Evolutionary conservation across 2,329 filamentous ascomycete genomes (phyloP).

Genomic region (Ceratocystis diversiconidia): DNA sequence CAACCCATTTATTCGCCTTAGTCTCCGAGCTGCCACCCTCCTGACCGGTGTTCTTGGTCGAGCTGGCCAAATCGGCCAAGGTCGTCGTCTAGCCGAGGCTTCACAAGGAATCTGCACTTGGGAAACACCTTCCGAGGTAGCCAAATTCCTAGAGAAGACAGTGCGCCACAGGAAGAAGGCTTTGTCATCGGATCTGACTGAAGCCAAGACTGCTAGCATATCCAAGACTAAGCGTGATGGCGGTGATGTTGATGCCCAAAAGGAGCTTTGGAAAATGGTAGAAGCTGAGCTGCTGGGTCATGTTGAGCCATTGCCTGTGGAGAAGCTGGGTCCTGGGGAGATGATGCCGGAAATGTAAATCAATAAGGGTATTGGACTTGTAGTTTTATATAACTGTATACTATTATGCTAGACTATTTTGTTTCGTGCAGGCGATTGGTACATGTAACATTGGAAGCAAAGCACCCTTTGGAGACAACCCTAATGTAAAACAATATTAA

Average conservation of each 20-base stretch:
- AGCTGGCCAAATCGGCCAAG: constrained; percentile 66
- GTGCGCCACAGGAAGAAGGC: constrained; percentile 14
- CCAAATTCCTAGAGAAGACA: constrained; percentile 26
- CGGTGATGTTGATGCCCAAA: constrained; percentile 16
- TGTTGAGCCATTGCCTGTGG: constrained; percentile 11
- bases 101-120: constrained; percentile 49
- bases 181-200: constrained; percentile 11
- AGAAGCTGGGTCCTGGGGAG: constrained; percentile 14
- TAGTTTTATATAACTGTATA: constrained; percentile 10
- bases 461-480: background rate
- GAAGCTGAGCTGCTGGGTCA: constrained; percentile 15
- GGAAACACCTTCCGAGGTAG: constrained; percentile 34
- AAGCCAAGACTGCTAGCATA: constrained; percentile 14
- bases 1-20: constrained; percentile 27
- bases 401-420: background rate
- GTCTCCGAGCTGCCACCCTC: constrained; percentile 65
- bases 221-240: constrained; percentile 16
- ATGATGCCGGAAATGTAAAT: constrained; percentile 17
- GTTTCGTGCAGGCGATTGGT: background rate
- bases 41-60: constrained; percentile 75
- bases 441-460: too few species aligned
- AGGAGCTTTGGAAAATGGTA: constrained; percentile 18
- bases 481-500: background rate
- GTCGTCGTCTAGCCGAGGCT: constrained; percentile 50
- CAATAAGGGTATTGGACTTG: background rate